Base-by-base conservation (phyloP, 2,329 filamentous ascomycete species). In the Aspergillus felis region DNA sequence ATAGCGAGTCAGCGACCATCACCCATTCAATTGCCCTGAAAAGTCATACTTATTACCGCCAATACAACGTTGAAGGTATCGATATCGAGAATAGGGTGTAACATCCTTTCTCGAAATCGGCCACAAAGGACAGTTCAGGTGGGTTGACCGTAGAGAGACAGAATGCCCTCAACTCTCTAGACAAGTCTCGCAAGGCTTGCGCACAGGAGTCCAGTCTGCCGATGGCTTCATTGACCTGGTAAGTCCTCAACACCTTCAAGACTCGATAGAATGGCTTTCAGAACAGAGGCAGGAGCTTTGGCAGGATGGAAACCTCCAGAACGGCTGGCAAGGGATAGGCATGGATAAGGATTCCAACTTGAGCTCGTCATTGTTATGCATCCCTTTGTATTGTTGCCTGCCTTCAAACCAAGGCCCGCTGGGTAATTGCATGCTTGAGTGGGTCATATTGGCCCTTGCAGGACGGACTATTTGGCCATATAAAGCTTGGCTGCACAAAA, bases 41-140 rank as follows among this genome's bases (percentile, higher is more conserved):
- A 14, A 42, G 46, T 32, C 66, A 54, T 65, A 72, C 73, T 70
- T 53, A 69, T 58, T 29, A 75, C 68, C 4, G 70, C 64, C 27
- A 73, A 61, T 20, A 69, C 63, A 55, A 74, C 60, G 56, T 75
- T 75, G 20, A 74, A 59, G 59, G 67, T 65, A 57, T 66, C 72
- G 7, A 74, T 49, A 55, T 74, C 72, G 48, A 75, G 66, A 50
- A 69, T 67, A 6, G 72, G 71, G 54, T 70, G 68, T 53, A 73
- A 64, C 71, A 74, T 74, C 49, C 50, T 67, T 59, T 41, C 46
- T 51, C 35, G 17, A 5, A n/a, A 28, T 35, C 24, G 47, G 29
- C 12, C 17, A 1, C 3, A 10, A 38, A 38, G 32, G 32, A 38
- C 32, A 38, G 32, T 38, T n/a, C 5, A 14, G 12, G 29, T 42